A percentile compares a stretch with the other conserved stretches of the same genome.
Conservation (phyloP, 2,329 filamentous ascomycete genomes). For the Chrysosporium queenslandicum region DNA sequence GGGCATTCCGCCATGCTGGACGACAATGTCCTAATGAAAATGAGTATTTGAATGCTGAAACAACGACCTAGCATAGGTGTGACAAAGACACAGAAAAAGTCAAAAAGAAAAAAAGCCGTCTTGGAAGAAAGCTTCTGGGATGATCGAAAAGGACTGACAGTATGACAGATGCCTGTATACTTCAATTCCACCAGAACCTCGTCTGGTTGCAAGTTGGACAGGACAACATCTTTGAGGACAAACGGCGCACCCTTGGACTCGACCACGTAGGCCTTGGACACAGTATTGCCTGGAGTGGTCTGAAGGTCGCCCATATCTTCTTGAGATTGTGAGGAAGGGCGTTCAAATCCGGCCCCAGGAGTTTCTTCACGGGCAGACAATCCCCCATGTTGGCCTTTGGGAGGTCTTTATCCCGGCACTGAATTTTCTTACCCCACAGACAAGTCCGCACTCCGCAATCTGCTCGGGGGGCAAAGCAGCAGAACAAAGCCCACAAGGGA, state of each 20-base stretch:
- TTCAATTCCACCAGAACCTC: constrained; percentile 5
- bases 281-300: neutral
- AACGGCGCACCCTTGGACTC: constrained; percentile 1
- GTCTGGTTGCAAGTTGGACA: neutral
- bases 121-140: too few species aligned
- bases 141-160: neutral
- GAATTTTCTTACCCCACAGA: neutral
- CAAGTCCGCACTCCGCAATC: neutral
- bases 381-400: neutral
- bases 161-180: constrained; percentile 10
- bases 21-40: constrained; percentile 3
- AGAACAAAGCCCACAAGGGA: neutral
- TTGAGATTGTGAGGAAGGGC: neutral
- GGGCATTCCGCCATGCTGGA: constrained; percentile 2
- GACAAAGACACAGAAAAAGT: too few species aligned
- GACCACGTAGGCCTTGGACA: constrained; percentile 1
- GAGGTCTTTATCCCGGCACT: too few species aligned
- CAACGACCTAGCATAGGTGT: too few species aligned
- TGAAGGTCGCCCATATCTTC: neutral
- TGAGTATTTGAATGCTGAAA: neutral
- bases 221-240: neutral
- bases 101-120: too few species aligned
- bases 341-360: neutral
- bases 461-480: neutral
- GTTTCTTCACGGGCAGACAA: neutral